Percentiles rank a stretch among this genome's conserved stretches.
Conservation (phyloP, 306 rosid species). For the Coriaria nepalensis region DNA sequence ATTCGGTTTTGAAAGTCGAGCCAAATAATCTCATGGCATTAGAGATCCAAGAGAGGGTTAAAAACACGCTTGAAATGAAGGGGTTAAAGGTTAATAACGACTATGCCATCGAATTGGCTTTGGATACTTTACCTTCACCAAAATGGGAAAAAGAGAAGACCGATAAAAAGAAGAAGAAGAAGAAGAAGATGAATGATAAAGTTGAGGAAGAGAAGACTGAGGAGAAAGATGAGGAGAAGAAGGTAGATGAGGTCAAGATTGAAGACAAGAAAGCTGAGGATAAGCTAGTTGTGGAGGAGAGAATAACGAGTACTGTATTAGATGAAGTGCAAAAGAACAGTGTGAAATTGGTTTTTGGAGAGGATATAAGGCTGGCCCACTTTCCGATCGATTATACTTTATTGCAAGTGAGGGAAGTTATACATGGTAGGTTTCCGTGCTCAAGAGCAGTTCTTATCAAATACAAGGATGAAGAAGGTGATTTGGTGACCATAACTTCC, state of each 20-base stretch:
- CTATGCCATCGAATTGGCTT: constrained; percentile 51
- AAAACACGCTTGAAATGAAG: constrained; percentile 41
- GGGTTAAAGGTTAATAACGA: constrained; percentile 53
- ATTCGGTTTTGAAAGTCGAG: constrained; percentile 45
- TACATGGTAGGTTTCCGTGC: constrained; percentile 49
- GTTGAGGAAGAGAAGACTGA: constrained; percentile 8
- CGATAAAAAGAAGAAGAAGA: constrained; percentile 49
- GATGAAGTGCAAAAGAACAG: constrained; percentile 40
- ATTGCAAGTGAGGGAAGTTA: constrained; percentile 55
- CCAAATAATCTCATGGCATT: constrained; percentile 73
- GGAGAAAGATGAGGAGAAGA: constrained; percentile 25
- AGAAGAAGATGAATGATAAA: constrained; percentile 16
- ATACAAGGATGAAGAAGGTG: constrained; percentile 82
- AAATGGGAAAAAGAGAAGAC: constrained; percentile 43
- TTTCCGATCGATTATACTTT: constrained; percentile 61
- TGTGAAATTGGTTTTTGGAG: constrained; percentile 73
- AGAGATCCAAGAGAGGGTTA: constrained; percentile 63
- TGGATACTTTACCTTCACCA: constrained; percentile 22
- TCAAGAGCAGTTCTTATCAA: constrained; percentile 60
- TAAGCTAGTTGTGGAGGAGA: constrained; percentile 63
- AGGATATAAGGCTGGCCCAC: constrained; percentile 77
- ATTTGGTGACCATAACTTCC: constrained; percentile 72
- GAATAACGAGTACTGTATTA: constrained; percentile 17
- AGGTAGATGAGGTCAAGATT: constrained; percentile 28
- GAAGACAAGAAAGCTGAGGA: constrained; percentile 44